phyloP scores from a whole-genome alignment of 192 early-diverging fungal genomes.

The Entomortierella chlamydospora region DNA sequence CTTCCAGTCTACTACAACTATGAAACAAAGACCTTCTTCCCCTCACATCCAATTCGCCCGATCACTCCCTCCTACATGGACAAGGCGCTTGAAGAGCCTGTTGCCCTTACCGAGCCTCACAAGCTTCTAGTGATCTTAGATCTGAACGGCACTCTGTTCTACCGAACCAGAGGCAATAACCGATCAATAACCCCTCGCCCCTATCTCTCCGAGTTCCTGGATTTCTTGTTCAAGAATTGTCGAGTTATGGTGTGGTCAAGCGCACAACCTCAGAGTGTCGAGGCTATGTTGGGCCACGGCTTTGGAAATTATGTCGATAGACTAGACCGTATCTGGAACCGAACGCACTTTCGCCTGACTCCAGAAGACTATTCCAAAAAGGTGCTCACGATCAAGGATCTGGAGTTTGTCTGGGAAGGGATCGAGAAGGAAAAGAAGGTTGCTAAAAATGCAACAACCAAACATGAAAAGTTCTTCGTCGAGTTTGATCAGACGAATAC shows the following conservation, averaged over 20 bases:
- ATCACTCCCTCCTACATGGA: constrained; percentile 29
- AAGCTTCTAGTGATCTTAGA: constrained; percentile 71
- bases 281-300: constrained; percentile 25
- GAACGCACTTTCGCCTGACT: constrained; percentile 62
- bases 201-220: constrained; percentile 63
- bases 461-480: neutral
- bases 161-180: constrained; percentile 46
- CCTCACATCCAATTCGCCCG: constrained; percentile 21
- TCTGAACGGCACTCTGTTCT: constrained; percentile 78
- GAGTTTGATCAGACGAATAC: constrained; percentile 62
- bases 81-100: constrained; percentile 23
- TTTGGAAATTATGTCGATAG: constrained; percentile 50
- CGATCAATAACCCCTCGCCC: constrained; percentile 63
- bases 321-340: constrained; percentile 72
- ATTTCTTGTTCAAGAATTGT: constrained; percentile 69
- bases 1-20: constrained; percentile 6
- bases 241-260: constrained; percentile 83
- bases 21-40: constrained; percentile 24
- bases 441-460: neutral
- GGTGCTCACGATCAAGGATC: constrained; percentile 69
- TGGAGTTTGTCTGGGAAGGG: constrained; percentile 66
- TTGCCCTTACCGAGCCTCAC: constrained; percentile 15
- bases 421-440: constrained; percentile 30
- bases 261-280: constrained; percentile 68
- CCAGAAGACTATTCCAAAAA: constrained; percentile 55